phyloP scores from a whole-genome alignment of 768 basidiomycete genomes.

The Punctularia strigosozonata region DNA sequence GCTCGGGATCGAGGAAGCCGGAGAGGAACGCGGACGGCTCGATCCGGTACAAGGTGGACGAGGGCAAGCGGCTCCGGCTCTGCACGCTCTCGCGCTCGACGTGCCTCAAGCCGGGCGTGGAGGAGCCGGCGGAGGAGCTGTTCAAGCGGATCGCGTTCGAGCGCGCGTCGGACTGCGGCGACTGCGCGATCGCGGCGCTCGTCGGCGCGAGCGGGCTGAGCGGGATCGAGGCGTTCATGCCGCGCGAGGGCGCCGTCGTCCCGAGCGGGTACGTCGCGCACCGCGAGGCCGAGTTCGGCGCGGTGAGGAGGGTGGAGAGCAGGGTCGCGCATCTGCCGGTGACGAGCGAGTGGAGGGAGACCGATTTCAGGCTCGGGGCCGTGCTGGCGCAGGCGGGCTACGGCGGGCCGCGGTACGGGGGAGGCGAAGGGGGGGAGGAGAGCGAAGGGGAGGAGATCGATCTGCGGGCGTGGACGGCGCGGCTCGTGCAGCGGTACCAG shows the following conservation, averaged over 20 bases:
- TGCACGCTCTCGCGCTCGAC: background rate
- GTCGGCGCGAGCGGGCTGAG: slow-evolving; percentile 17
- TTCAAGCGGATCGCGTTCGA: slow-evolving; percentile 25
- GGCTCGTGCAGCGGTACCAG: slow-evolving; percentile 22
- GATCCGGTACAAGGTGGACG: background rate
- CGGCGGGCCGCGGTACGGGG: slow-evolving; percentile 10
- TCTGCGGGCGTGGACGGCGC: slow-evolving; percentile 19
- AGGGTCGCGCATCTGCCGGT: slow-evolving; percentile 2
- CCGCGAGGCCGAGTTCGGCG: background rate
- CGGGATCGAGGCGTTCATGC: slow-evolving; percentile 25
- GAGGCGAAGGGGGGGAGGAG: no score
- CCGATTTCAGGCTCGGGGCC: background rate
- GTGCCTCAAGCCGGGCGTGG: slow-evolving; percentile 13
- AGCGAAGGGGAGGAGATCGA: no score
- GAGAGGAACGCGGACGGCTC: background rate
- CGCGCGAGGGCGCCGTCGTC: no score
- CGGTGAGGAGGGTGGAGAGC: background rate
- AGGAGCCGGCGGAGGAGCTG: slow-evolving; percentile 13
- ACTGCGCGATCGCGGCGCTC: slow-evolving; percentile 23
- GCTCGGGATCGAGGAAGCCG: background rate
- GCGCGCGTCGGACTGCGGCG: slow-evolving; percentile 20
- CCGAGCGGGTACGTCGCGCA: no score
- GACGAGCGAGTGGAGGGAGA: slow-evolving; percentile 1
- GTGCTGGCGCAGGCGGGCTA: slow-evolving; percentile 3
- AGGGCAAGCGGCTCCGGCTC: background rate